Evolutionary conservation across 1,139 yeast species (phyloP), one percentile per base, ranked within the genome.

Genomic region (Candida sp.): DNA sequence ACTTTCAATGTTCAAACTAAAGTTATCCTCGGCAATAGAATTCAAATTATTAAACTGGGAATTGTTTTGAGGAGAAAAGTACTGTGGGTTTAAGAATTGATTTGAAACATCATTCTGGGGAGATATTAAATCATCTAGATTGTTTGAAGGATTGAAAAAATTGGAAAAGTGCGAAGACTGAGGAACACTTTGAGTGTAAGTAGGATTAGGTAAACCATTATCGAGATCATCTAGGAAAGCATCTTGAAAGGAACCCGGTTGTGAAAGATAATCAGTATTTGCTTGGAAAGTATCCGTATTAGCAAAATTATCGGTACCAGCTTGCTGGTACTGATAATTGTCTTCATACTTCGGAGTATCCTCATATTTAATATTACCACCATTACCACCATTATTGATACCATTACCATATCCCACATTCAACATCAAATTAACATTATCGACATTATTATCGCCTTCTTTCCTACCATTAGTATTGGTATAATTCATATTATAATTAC

Each of bases 31-130:
- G 3, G 70, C 69, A 36, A 68, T 68, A 3, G 70, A 55, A 40
- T 65, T 61, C 39, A 68, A 57, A 12, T 61, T 53, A 45, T 59
- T 59, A 43, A 57, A 67, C 44, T 63, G 58, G 40, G 51, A 51
- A 41, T 55, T 61, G 15, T 55, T 59, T 5, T 72, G 64, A 3
- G 77, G 77, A 1, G 76, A 70, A 45, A 73, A 73, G 52, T 70
- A 72, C 46, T 70, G 75, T 5, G 75, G 66, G 41, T 64, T 68
- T 39, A 70, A 52, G 42, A 66, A 70, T 38, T 30, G 30, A 11
- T 25, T 12, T 19, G 21, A 23, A 2, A 11, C 6, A 32, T 47
- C 52, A 41, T 55, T 55, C 41, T 54, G 54, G 1, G 75, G 75
- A 3, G 72, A 68, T 34, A 70, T 63, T 21, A 70, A 54, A 49